Evolutionary conservation across 2,329 filamentous ascomycete genomes (phyloP).

Genomic region (Ascochyta viciae-villosae): DNA sequence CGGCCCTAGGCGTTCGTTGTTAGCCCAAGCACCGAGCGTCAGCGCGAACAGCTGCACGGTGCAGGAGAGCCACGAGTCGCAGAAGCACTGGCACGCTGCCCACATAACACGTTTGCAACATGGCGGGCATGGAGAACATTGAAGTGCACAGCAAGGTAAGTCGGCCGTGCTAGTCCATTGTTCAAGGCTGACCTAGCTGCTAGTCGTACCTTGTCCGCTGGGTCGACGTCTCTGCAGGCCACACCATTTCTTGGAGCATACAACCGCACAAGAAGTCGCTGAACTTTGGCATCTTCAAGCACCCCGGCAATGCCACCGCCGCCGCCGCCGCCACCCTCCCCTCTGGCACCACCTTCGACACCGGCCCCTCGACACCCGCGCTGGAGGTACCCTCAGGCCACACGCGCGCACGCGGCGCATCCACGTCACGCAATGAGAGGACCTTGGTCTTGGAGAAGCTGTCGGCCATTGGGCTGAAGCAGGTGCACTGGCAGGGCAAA

Average conservation of each 20-base stretch:
- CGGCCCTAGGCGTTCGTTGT: slow-evolving; percentile 7
- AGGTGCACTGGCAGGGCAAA: slow-evolving; percentile 83
- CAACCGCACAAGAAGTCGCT: slow-evolving; percentile 98
- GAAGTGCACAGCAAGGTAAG: slow-evolving; percentile 95
- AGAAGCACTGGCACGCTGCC: neutral
- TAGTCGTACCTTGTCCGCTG: slow-evolving; percentile 98
- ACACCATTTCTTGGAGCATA: slow-evolving; percentile 97
- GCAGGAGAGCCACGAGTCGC: neutral
- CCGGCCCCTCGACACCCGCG: slow-evolving; percentile 43
- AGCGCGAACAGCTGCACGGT: slow-evolving; percentile 10
- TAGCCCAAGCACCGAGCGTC: slow-evolving; percentile 17
- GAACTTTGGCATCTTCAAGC: slow-evolving; percentile 98
- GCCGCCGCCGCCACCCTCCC: slow-evolving; percentile 46
- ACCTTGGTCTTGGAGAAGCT: slow-evolving; percentile 73
- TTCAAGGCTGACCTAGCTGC: slow-evolving; percentile 11
- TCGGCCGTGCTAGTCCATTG: slow-evolving; percentile 26
- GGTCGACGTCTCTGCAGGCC: slow-evolving; percentile 87
- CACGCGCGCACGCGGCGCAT: slow-evolving; percentile 57
- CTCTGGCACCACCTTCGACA: slow-evolving; percentile 40
- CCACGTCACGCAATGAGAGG: slow-evolving; percentile 71
- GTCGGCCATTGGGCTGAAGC: slow-evolving; percentile 66
- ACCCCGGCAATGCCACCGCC: slow-evolving; percentile 76
- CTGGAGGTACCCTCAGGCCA: slow-evolving; percentile 63
- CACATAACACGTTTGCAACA: slow-evolving; percentile 48
- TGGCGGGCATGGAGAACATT: slow-evolving; percentile 96